Percentiles rank a stretch among this genome's conserved stretches.
phyloP scores from a whole-genome alignment of 441 rosid species.

The Theobroma grandiflorum region DNA sequence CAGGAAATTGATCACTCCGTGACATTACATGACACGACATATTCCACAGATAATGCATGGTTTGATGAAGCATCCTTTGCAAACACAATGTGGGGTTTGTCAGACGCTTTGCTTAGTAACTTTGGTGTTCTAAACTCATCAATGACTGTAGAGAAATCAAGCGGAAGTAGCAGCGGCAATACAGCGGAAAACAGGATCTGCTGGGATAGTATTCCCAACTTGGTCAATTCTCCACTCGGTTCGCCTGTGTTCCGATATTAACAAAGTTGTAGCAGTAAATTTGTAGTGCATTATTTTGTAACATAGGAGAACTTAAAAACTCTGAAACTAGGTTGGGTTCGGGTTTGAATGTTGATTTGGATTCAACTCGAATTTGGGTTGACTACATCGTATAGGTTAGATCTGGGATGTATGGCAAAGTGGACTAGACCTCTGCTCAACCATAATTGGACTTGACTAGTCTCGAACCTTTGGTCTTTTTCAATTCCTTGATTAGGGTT shows the following conservation, averaged over 20 bases:
- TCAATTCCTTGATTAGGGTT: no score
- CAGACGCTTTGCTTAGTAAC: background rate
- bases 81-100: background rate
- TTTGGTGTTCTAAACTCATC: background rate
- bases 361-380: no score
- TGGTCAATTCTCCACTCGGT: conserved; percentile 8
- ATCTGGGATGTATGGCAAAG: no score
- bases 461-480: no score
- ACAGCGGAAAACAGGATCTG: background rate
- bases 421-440: no score
- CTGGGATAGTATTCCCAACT: conserved; percentile 1
- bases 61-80: background rate
- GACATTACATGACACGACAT: conserved; percentile 16
- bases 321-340: no score
- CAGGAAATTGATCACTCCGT: background rate
- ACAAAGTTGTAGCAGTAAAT: no score
- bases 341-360: no score
- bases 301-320: no score
- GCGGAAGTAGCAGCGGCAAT: background rate
- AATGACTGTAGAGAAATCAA: background rate
- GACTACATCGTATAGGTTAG: no score
- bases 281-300: no score
- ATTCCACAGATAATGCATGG: conserved; percentile 7
- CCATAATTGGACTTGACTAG: no score
- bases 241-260: background rate